Base-by-base conservation (phyloP, 2,329 filamentous ascomycete species). In the Alternaria ventricosa region DNA sequence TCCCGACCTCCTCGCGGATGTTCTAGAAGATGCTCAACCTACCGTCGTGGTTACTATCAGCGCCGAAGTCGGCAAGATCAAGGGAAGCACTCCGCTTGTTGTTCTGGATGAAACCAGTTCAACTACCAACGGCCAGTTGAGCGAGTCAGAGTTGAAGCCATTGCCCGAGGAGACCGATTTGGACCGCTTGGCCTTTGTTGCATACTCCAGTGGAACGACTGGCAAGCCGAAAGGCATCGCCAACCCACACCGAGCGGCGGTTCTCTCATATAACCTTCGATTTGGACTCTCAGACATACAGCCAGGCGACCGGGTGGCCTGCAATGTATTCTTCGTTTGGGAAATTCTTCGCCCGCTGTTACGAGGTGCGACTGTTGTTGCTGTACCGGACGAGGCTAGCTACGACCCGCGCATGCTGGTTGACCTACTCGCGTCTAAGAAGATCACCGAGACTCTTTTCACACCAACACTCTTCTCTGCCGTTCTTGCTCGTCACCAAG, bases 291-390 rank as follows among this genome's bases (percentile, higher is more conserved):
- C 88, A 68, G 89, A 94, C 75, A 82, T 93, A 3, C 80, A 85
- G 18, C 89, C 89, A 0, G 91, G 91, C 15, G 92, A 94, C 70
- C 87, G 92, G 7, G 91, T 94, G 11, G 92, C 92, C n/a, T 94
- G 92, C 81, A 95, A 94, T 82, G 92, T 94, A 63, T 95, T 94
- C 79, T 95, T 95, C 75, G 86, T 94, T 50, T 95, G 92, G 92
- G 92, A 95, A 77, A 94, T 94, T 60, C 79, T 95, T 58, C 90
- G 92, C 6, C 92, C 92, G 9, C 83, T 95, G 47, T 77, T 95
- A 58, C 87, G 92, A 58, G 92, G 92, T 70, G 92, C 91, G 3
- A 93, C 92, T 0, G 90, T 92, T 5, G 87, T 94, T 22, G 87
- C 90, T 4, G 88, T 94, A 15, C 90, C 92, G 1, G 92, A 95